Evolutionary conservation across 2,329 filamentous ascomycete genomes (phyloP), one percentile per base, ranked within the genome.

Genomic region (Ophiostoma himal-ulmi): DNA sequence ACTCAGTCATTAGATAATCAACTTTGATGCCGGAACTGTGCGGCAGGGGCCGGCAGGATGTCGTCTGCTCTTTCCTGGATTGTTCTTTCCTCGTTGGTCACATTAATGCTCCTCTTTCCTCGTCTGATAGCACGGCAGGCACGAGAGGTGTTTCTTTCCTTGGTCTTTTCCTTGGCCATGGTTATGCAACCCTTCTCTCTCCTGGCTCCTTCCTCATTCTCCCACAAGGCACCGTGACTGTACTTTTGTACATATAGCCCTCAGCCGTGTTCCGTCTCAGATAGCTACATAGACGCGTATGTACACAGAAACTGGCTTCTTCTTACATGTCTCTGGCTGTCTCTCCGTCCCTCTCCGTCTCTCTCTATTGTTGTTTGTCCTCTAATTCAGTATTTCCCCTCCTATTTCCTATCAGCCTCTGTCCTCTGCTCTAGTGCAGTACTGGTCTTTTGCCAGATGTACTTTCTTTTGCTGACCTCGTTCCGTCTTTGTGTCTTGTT

Each of bases 231-330:
- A 48, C 44, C 44, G 17, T 14, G 13, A 20, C 48, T 8, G 52
- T 57, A 11, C 52, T 57, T 57, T 26, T 48, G 44, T 17, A 48
- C 44, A 11, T 13, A 1, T 22, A 57, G n/a, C 14, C 52, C n/a
- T 54, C 52, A 57, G 52, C 52, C 52, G 52, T 26, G 52, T 57
- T 57, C 52, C 52, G 52, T n/a, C n/a, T 57, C n/a, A 11, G 48
- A 13, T 26, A 22, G 30, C 30, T 30, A 30, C 30, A 30, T 30
- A 30, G 52, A 13, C 52, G 52, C 52, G 52, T 26, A 57, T 48
- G 17, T 14, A 26, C 48, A n/a, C 3, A 4, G 30, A 30, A 30
- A 30, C 30, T 54, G 4, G 22, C 22, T 26, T 57, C 20, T 22
- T 8, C 22, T 22, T 20, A 30, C 30, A n/a, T 54, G 48, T 54